Evolutionary conservation across 805 yeast species (phyloP).

Genomic region (Debaryomyces hansenii): DNA sequence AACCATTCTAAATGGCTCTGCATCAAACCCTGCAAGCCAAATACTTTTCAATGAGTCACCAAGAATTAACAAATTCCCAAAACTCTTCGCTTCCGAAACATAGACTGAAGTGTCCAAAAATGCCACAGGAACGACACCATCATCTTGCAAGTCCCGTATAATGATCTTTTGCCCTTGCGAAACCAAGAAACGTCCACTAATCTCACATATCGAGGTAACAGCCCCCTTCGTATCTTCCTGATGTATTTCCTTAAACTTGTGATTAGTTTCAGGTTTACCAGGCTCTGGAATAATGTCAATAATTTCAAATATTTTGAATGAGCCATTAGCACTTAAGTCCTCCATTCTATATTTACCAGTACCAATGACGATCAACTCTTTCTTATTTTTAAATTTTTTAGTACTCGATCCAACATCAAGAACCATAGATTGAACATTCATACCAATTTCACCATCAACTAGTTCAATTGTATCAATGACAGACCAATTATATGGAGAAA

Average conservation of each 20-base stretch:
- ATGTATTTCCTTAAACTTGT: constrained; percentile 69
- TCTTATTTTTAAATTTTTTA: constrained; percentile 47
- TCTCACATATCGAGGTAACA: constrained; percentile 70
- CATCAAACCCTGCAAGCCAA: constrained; percentile 86
- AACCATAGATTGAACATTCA: constrained; percentile 54
- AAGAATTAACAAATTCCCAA: constrained; percentile 76
- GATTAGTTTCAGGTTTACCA: constrained; percentile 78
- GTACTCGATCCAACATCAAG: constrained; percentile 45
- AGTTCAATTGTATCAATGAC: constrained; percentile 69
- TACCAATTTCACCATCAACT: constrained; percentile 65
- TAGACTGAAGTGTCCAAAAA: constrained; percentile 84
- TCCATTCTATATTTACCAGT: constrained; percentile 75
- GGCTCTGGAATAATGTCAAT: constrained; percentile 89
- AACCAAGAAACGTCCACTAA: constrained; percentile 79
- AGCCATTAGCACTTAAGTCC: constrained; percentile 77
- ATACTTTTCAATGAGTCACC: constrained; percentile 81
- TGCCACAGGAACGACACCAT: constrained; percentile 91
- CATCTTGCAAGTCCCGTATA: constrained; percentile 82
- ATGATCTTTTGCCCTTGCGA: constrained; percentile 85
- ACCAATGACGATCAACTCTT: constrained; percentile 77
- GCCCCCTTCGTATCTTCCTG: constrained; percentile 82
- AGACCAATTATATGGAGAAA: constrained; percentile 77
- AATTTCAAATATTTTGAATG: constrained; percentile 70
- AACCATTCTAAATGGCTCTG: constrained; percentile 89
- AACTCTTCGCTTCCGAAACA: constrained; percentile 75